Base-by-base conservation (phyloP, 202 grass and related monocot species). In the Miscanthus sacchariflorus region DNA sequence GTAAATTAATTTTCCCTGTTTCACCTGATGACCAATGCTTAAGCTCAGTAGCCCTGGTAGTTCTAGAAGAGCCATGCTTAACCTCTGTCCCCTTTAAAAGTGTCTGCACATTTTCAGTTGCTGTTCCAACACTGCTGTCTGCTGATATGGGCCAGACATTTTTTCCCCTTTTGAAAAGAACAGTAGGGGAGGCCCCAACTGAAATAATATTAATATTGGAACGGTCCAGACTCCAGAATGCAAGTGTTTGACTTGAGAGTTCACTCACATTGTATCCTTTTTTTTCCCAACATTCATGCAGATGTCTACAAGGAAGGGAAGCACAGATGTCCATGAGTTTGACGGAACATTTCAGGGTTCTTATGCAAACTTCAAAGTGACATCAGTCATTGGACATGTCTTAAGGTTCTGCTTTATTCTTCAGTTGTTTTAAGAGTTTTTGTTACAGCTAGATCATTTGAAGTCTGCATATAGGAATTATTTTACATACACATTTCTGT, bases 311-410 rank as follows among this genome's bases (percentile, higher is more conserved):
- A 74, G 94, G 24, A 99, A 56, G 71, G 94, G 94, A 54, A 93
- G 92, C 82, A 99, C 92, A 42, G 94, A 99, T 67, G 91, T 99
- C 50, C 96, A 99, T 68, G 92, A 99, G 85, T 99, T 99, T 91
- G 96, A 99, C 4, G 94, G 89, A 38, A 68, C 77, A 67, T 96
- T 99, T 90, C 90, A 72, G 49, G 94, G 92, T 54, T 63, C 80
- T 74, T 79, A 86, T 81, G 92, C 49, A 74, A 84, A 86, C 77
- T 99, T 88, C 68, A 99, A 89, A 90, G 96, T 99, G 78, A 96
- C 94, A 70, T 96, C 96, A 84, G 94, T 96, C 40, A 99, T 99
- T 77, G 96, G 94, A 59, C 96, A 98, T 84, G 91, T 98, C 33
- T 93, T 96, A 76, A 96, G 96, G 93, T 98, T 68, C 48, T 72